phyloP scores from a whole-genome alignment of 495 filamentous ascomycete genomes.

The Penicillium alfredii region DNA sequence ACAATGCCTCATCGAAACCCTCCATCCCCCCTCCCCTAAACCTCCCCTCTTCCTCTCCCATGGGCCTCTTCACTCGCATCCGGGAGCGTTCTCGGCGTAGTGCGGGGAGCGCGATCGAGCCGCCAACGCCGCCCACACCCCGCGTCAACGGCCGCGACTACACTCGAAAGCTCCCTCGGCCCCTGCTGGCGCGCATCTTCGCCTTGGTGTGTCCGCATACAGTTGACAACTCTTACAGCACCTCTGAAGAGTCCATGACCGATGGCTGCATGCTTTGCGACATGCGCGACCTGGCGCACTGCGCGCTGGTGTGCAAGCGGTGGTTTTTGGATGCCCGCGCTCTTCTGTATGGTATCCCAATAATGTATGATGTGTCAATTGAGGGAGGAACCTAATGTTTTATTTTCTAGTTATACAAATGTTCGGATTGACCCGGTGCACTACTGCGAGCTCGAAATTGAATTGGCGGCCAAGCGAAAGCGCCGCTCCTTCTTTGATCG shows the following conservation, averaged over 20 bases:
- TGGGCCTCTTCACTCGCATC: slow-evolving; percentile 36
- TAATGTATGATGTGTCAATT: too few species aligned
- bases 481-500: slow-evolving; percentile 67
- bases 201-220: slow-evolving; percentile 77
- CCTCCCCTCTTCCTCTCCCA: slow-evolving; percentile 8
- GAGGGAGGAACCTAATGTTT: too few species aligned
- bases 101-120: slow-evolving; percentile 26
- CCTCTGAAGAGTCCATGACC: slow-evolving; percentile 73
- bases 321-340: slow-evolving; percentile 56
- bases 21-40: neutral
- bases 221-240: slow-evolving; percentile 67
- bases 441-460: slow-evolving; percentile 82
- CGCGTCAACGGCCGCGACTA: slow-evolving; percentile 30
- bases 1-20: neutral
- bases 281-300: slow-evolving; percentile 81
- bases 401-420: slow-evolving; percentile 66
- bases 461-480: slow-evolving; percentile 70
- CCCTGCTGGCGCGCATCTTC: slow-evolving; percentile 70
- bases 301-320: slow-evolving; percentile 61
- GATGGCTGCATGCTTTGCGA: slow-evolving; percentile 96
- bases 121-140: slow-evolving; percentile 16
- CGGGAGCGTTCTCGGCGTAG: slow-evolving; percentile 30
- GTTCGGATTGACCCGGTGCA: slow-evolving; percentile 93
- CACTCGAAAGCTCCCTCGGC: slow-evolving; percentile 50
- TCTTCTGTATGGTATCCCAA: slow-evolving; percentile 54